A percentile compares a stretch with the other conserved stretches of the same genome.
phyloP scores from a whole-genome alignment of 2,329 filamentous ascomycete genomes.

The Bipolaris zeicola region DNA sequence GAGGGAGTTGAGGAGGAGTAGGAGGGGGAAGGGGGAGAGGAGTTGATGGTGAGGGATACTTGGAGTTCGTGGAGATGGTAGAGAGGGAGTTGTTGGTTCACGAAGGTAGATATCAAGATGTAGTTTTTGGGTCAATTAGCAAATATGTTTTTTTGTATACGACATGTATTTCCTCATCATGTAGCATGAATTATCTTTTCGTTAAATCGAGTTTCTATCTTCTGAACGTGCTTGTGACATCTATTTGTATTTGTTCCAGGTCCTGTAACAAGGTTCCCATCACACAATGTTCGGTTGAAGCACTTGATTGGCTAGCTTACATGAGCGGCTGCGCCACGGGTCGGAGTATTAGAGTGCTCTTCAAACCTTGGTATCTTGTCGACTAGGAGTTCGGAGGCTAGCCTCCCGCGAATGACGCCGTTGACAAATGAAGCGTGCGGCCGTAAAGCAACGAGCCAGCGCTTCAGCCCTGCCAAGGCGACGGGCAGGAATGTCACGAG shows the following conservation, averaged over 20 bases:
- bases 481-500: background rate
- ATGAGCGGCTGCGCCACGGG: background rate
- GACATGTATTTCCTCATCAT: no score
- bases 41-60: no score
- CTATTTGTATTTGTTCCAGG: background rate
- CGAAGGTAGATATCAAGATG: no score
- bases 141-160: background rate
- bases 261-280: background rate
- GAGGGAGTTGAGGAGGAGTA: no score
- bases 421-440: background rate
- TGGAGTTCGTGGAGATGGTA: background rate
- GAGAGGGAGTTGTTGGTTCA: background rate
- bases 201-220: background rate
- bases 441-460: background rate
- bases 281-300: background rate
- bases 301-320: background rate
- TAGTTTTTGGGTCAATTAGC: background rate
- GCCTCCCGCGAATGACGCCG: background rate
- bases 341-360: background rate
- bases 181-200: background rate
- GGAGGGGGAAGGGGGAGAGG: background rate
- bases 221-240: background rate
- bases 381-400: background rate
- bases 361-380: background rate
- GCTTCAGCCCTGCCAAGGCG: background rate